These are phyloP conservation scores for Saccharomyces hybrid DNA, from an alignment of 1,139 yeast genomes.

Conservation along the genomic window DNA sequence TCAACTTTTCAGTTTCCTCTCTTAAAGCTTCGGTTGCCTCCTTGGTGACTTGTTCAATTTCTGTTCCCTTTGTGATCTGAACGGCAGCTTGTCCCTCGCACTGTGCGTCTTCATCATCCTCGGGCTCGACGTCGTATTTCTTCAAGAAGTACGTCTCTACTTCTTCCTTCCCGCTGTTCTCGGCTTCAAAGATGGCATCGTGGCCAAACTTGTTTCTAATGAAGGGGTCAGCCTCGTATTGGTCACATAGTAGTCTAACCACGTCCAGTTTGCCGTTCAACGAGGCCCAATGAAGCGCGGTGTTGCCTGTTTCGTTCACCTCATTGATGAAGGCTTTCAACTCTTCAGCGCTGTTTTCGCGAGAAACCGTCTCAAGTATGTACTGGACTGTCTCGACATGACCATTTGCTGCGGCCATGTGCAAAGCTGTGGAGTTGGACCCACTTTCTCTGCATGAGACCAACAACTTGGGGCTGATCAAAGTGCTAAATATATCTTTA, in stretches of 20 bases:
- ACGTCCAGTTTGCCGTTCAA: constrained; percentile 73
- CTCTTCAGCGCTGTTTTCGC: constrained; percentile 32
- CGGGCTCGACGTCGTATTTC: constrained; percentile 65
- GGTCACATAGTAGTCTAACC: constrained; percentile 62
- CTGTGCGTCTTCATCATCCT: constrained; percentile 38
- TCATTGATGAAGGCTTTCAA: constrained; percentile 45
- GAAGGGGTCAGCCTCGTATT: constrained; percentile 74
- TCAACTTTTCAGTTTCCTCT: constrained; percentile 19
- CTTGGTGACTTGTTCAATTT: constrained; percentile 36
- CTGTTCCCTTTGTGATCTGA: constrained; percentile 34
- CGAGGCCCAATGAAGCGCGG: constrained; percentile 95
- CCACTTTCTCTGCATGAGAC: constrained; percentile 43
- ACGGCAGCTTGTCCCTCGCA: constrained; percentile 30
- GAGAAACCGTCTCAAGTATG: constrained; percentile 43
- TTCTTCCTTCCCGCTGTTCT: constrained; percentile 55
- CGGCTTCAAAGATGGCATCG: constrained; percentile 86
- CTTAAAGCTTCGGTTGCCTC: constrained; percentile 33
- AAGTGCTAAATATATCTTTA: constrained; percentile 56
- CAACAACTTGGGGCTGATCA: constrained; percentile 45
- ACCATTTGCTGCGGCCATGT: constrained; percentile 94
- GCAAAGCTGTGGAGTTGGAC: constrained; percentile 69
- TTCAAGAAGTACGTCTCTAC: constrained; percentile 66
- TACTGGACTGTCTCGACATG: constrained; percentile 62
- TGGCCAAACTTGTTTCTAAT: constrained; percentile 65
- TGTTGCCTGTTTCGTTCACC: constrained; percentile 76